Base-by-base conservation (phyloP, 345 rosid species). In the Lumnitzera littorea region DNA sequence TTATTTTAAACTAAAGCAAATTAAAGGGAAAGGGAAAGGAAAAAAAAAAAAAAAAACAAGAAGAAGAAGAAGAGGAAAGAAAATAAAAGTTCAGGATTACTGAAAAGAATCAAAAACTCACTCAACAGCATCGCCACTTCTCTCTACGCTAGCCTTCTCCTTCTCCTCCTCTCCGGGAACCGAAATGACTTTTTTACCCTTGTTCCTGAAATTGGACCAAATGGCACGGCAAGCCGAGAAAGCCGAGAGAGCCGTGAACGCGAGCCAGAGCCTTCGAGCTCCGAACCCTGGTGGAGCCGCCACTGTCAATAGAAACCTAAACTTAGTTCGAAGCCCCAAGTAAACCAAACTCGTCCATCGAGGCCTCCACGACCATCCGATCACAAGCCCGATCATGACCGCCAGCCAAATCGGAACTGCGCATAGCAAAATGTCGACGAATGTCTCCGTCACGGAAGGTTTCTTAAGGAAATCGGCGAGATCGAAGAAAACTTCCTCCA, bases 361-460 rank as follows among this genome's bases (percentile, higher is more conserved):
- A 0, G 95, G 96, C 48, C 96, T 83, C 95, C 96, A 87, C 3
- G 91, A 73, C 96, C 96, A 89, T 7, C 96, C 96, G 66, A 87
- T 87, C 23, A 87, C 63, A 65, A 89, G 88, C 2, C 96, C 96
- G 70, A 89, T 84, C 96, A 78, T 84, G 25, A 89, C 85, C 24
- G 91, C 85, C 0, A 89, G 74, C 96, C 96, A 86, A 74, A 89
- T 87, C 68, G 96, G 95, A 17, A 89, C 95, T 53, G 95, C 80
- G 57, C 95, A 89, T 5, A 89, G 70, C 77, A 89, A 69, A 68
- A 83, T 76, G 77, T 89, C 95, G 85, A 86, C 95, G 58, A 87
- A 78, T 87, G 95, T 80, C 69, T 89, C 95, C 56, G 84, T 60
- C 9, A 89, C 56, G 11, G 86, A 82, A 24, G 85, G 81, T 48